A percentile compares a stretch with the other conserved stretches of the same genome.
phyloP scores from a whole-genome alignment of 257 asterid species.

The Plantago elongata region DNA sequence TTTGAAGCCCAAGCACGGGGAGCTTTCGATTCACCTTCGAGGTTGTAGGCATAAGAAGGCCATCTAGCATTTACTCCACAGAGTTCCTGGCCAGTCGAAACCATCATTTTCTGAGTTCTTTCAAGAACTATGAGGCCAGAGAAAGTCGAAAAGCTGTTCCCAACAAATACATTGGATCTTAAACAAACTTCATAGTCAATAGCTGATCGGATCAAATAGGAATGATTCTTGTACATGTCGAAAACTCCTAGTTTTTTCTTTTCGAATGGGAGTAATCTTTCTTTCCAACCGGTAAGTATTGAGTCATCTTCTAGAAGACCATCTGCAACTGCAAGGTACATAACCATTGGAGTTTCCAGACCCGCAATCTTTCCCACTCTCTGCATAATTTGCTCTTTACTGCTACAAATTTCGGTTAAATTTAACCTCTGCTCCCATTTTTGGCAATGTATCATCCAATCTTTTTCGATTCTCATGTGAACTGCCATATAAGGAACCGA shows the following conservation, averaged over 20 bases:
- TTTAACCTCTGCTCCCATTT: conserved; percentile 69
- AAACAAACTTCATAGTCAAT: conserved; percentile 91
- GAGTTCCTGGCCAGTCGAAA: conserved; percentile 23
- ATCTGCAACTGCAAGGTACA: conserved; percentile 88
- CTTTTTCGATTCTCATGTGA: conserved; percentile 94
- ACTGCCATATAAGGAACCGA: conserved; percentile 62
- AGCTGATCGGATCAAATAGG: conserved; percentile 77
- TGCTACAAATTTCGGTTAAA: conserved; percentile 64
- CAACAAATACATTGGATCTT: conserved; percentile 77
- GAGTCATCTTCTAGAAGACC: conserved; percentile 74
- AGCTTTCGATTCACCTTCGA: conserved; percentile 41
- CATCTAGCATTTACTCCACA: conserved; percentile 51
- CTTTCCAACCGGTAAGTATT: conserved; percentile 65
- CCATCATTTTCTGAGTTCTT: conserved; percentile 66
- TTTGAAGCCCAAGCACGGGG: conserved; percentile 73
- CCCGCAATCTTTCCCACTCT: conserved; percentile 65
- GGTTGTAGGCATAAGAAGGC: conserved; percentile 77
- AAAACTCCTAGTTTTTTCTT: conserved; percentile 72
- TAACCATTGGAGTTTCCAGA: conserved; percentile 41
- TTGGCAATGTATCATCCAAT: conserved; percentile 96
- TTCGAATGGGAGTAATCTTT: conserved; percentile 60
- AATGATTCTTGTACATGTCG: conserved; percentile 53
- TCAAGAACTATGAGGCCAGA: conserved; percentile 92
- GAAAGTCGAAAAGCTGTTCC: conserved; percentile 90
- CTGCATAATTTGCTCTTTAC: conserved; percentile 62